Percentiles rank a stretch among this genome's conserved stretches.
These are phyloP conservation scores for Irpex lacteus DNA, from an alignment of 1,284 basidiomycete species.

Conservation along the genomic window DNA sequence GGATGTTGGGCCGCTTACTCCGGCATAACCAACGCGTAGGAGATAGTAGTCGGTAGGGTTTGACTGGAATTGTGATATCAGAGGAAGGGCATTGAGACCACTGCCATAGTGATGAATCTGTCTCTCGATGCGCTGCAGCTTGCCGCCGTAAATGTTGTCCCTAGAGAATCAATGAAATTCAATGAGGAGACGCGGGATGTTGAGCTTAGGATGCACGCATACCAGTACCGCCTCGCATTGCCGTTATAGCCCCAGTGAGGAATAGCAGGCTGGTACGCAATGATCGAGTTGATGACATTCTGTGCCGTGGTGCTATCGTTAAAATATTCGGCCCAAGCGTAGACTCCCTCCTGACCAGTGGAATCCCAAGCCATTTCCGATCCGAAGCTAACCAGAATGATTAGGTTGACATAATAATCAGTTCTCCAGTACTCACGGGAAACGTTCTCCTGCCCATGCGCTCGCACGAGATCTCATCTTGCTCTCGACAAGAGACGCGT, in stretches of 20 bases:
- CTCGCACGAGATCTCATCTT: constrained; percentile 45
- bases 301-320: constrained; percentile 49
- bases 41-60: constrained; percentile 50
- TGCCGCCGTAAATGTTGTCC: constrained; percentile 59
- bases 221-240: constrained; percentile 59
- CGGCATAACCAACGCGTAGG: constrained; percentile 51
- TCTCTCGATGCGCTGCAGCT: constrained; percentile 53
- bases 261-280: constrained; percentile 56
- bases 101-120: constrained; percentile 63
- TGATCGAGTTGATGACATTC: constrained; percentile 54
- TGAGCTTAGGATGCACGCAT: constrained; percentile 11
- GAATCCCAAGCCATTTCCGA: constrained; percentile 66
- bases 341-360: constrained; percentile 58
- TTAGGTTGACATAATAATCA: not conserved
- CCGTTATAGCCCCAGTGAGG: constrained; percentile 64
- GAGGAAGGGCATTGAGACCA: constrained; percentile 53
- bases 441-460: constrained; percentile 46
- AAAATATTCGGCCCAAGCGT: constrained; percentile 54
- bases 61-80: constrained; percentile 48
- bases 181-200: not conserved
- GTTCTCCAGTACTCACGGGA: constrained; percentile 39
- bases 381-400: constrained; percentile 39
- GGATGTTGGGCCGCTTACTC: constrained; percentile 49
- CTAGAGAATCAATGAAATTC: constrained; percentile 24
- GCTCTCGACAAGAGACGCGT: constrained; percentile 46